These are phyloP conservation scores for Tillandsia leiboldiana DNA, from an alignment of 176 grass and related monocot species.

Conservation along the genomic window DNA sequence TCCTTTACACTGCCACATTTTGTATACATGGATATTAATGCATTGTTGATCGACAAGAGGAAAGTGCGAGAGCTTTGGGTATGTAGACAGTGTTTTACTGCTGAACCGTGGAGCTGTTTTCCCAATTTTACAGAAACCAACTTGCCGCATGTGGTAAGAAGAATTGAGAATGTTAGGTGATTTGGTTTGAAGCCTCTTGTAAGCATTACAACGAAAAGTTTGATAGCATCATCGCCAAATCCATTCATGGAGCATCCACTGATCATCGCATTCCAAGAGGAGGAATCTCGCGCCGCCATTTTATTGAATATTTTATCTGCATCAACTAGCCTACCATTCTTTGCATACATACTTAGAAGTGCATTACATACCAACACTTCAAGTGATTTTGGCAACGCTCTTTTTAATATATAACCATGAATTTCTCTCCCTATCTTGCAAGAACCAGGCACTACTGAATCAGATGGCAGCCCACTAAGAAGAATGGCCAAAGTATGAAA, in stretches of 20 bases:
- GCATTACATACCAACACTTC: not conserved
- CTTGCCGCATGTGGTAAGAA: constrained; percentile 13
- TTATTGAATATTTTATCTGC: constrained; percentile 6
- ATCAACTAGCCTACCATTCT: constrained; percentile 3
- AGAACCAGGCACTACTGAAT: not conserved
- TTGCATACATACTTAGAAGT: constrained; percentile 11
- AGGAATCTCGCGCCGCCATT: not conserved
- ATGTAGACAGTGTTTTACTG: constrained; percentile 5
- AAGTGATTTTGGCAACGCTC: not conserved
- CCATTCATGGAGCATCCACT: constrained; percentile 8
- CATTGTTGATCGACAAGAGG: constrained; percentile 9
- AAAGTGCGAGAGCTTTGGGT: not conserved
- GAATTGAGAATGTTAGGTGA: not conserved
- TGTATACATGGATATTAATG: constrained; percentile 19
- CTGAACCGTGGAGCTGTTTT: constrained; percentile 6
- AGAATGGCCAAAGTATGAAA: constrained; percentile 13
- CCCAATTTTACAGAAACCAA: constrained; percentile 14
- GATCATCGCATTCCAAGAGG: constrained; percentile 12
- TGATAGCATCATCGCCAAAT: constrained; percentile 1
- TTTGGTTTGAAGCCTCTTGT: not conserved
- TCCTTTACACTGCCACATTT: constrained; percentile 9
- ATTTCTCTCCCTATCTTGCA: constrained; percentile 3
- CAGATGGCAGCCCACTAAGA: constrained; percentile 1
- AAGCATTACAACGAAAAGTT: constrained; percentile 8
- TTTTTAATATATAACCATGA: constrained; percentile 16